Conservation (phyloP, 768 basidiomycete genomes). For the Pisolithus albus region DNA sequence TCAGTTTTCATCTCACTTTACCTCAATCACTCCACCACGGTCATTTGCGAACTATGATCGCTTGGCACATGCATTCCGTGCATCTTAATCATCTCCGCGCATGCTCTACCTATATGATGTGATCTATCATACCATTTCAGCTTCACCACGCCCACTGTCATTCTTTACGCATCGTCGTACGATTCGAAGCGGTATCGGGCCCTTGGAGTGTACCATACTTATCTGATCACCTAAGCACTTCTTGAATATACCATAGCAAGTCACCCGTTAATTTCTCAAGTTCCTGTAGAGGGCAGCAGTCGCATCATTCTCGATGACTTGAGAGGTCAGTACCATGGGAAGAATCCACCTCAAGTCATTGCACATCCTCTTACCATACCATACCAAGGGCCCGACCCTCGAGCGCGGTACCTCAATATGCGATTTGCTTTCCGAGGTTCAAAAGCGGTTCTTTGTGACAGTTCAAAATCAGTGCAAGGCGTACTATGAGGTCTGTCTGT, state of each 20-base stretch:
- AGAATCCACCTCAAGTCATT: no score
- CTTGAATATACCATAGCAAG: constrained; percentile 23
- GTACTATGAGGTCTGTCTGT: no score
- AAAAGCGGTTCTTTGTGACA: no score
- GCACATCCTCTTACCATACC: no score
- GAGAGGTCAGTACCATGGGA: no score
- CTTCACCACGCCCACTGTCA: constrained; percentile 14
- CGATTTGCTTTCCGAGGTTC: no score
- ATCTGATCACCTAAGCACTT: constrained; percentile 14
- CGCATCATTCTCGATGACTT: not conserved
- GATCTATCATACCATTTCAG: constrained; percentile 22
- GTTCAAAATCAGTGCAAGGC: no score
- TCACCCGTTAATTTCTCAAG: not conserved
- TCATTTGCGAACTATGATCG: constrained; percentile 9
- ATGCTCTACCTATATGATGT: constrained; percentile 8
- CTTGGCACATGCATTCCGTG: constrained; percentile 8
- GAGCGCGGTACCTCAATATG: no score
- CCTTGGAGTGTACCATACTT: constrained; percentile 14
- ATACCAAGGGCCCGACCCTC: no score
- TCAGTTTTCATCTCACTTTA: no score
- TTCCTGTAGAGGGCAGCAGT: not conserved
- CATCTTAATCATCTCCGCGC: constrained; percentile 18
- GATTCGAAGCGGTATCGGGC: constrained; percentile 10
- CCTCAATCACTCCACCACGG: not conserved
- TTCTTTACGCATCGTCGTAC: constrained; percentile 2